These are phyloP conservation scores for Pleurotus platypus DNA, from an alignment of 768 basidiomycete species.

Conservation along the genomic window DNA sequence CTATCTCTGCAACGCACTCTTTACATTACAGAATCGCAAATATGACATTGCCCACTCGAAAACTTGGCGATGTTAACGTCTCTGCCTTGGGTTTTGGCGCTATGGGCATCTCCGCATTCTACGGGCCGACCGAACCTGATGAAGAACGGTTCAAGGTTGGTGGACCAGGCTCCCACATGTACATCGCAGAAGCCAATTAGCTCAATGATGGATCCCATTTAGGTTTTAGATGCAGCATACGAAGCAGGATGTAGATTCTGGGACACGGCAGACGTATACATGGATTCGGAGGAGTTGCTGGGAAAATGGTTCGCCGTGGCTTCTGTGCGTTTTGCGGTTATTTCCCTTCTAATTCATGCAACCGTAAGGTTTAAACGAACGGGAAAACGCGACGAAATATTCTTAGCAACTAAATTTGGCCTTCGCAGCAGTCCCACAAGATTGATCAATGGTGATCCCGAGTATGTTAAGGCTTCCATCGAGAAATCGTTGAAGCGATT, in stretches of 20 bases:
- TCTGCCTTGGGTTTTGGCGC: conserved; percentile 56
- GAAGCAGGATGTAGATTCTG: conserved; percentile 41
- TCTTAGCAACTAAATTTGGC: conserved; percentile 56
- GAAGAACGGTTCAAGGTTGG: conserved; percentile 59
- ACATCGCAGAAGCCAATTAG: not conserved
- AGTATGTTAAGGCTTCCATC: conserved; percentile 34
- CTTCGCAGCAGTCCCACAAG: conserved; percentile 14
- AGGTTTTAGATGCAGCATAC: conserved; percentile 40
- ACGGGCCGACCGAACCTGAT: conserved; percentile 43
- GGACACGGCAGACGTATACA: conserved; percentile 48
- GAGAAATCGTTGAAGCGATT: conserved; percentile 38
- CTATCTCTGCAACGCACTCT: no score
- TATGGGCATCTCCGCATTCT: conserved; percentile 51
- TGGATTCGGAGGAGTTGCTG: conserved; percentile 38
- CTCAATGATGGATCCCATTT: not conserved
- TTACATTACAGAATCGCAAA: not conserved
- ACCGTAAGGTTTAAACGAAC: conserved; percentile 42
- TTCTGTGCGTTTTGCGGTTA: no score
- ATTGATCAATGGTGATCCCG: conserved; percentile 24
- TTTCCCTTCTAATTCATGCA: not conserved
- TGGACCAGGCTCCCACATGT: not conserved
- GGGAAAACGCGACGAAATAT: conserved; percentile 49
- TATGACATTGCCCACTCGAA: conserved; percentile 18
- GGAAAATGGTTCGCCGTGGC: conserved; percentile 36
- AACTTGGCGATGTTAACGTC: conserved; percentile 43